Conservation (phyloP, 352 stramenopile genomes). For the Pythium sp. region DNA sequence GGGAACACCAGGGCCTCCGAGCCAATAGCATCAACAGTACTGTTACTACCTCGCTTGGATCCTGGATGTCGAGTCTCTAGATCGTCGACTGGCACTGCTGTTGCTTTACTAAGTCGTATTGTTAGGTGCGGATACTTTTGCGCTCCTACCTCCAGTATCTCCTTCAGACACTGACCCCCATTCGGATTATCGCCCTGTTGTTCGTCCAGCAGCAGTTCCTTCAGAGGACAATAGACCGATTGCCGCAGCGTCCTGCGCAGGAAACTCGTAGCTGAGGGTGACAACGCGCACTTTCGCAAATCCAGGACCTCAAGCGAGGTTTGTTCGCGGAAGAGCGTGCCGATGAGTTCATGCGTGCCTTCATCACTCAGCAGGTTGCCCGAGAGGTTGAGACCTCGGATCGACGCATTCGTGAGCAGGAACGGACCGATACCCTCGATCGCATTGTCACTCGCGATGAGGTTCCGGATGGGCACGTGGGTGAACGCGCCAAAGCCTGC, state of each 20-base stretch:
- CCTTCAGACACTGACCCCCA: neutral
- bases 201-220: constrained; percentile 10
- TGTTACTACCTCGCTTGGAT: neutral
- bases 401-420: constrained; percentile 22
- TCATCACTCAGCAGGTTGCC: constrained; percentile 39
- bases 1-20: too few species aligned
- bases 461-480: constrained; percentile 19
- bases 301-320: constrained; percentile 28
- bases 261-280: constrained; percentile 8
- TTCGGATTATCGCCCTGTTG: constrained; percentile 2
- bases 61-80: neutral
- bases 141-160: neutral
- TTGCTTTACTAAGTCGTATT: constrained; percentile 1
- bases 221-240: constrained; percentile 13
- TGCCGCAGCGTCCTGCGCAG: constrained; percentile 3
- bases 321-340: constrained; percentile 27
- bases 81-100: neutral
- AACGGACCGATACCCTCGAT: constrained; percentile 30
- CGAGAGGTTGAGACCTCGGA: constrained; percentile 29
- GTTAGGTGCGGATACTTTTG: constrained; percentile 12
- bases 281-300: constrained; percentile 34
- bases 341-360: constrained; percentile 32
- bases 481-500: constrained; percentile 30
- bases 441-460: constrained; percentile 31
- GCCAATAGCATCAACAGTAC: too few species aligned